These are phyloP conservation scores for Rubus parviflorus DNA, from an alignment of 306 rosid genomes.

Conservation along the genomic window DNA sequence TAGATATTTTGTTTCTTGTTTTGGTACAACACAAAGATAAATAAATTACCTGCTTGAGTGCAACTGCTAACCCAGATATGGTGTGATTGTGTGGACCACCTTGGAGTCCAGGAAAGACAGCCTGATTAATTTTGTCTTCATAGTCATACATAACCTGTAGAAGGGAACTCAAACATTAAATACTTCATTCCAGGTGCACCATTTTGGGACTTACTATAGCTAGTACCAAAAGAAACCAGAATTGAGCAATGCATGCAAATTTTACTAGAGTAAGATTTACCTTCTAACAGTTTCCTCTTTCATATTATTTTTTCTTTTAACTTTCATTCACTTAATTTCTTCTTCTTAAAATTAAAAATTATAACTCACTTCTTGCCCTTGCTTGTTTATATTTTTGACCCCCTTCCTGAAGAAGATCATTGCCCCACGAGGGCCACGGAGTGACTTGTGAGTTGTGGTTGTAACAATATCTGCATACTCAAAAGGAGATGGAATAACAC, in stretches of 20 bases:
- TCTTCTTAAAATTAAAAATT: conserved; percentile 5
- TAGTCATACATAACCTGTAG: conserved; percentile 67
- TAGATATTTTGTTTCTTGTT: conserved; percentile 7
- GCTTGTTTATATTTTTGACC: conserved; percentile 75
- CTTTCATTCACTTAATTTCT: background rate
- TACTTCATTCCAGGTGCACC: conserved; percentile 21
- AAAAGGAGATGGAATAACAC: conserved; percentile 52
- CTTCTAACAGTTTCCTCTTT: conserved; percentile 2
- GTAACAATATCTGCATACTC: conserved; percentile 67
- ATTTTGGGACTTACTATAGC: conserved; percentile 21
- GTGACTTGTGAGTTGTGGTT: conserved; percentile 92
- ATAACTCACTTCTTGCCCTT: conserved; percentile 87
- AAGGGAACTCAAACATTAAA: conserved; percentile 27
- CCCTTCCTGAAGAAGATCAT: conserved; percentile 97
- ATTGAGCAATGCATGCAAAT: background rate
- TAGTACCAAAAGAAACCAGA: conserved; percentile 9
- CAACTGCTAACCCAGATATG: conserved; percentile 82
- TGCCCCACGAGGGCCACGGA: conserved; percentile 98
- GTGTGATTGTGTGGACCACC: conserved; percentile 98
- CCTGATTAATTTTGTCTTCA: conserved; percentile 86
- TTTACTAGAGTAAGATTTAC: background rate
- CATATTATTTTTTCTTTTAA: background rate
- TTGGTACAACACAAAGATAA: conserved; percentile 18
- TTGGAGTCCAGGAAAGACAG: conserved; percentile 96
- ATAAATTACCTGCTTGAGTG: conserved; percentile 72